These are phyloP conservation scores for Mycena pura DNA, from an alignment of 768 basidiomycete genomes.

Conservation along the genomic window DNA sequence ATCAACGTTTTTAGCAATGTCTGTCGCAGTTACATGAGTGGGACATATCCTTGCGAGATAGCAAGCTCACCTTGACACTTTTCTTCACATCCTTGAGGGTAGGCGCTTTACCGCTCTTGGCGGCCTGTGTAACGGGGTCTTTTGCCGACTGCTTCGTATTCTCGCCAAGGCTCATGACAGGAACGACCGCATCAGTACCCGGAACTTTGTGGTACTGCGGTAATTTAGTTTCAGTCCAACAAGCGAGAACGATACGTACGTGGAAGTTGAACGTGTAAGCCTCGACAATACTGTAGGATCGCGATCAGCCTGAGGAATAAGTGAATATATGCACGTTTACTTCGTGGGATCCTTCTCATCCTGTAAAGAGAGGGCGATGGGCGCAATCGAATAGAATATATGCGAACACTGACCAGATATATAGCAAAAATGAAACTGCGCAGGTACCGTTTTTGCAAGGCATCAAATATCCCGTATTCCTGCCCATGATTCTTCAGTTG, in stretches of 20 bases:
- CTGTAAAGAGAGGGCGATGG: conserved; percentile 43
- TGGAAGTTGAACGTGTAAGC: conserved; percentile 90
- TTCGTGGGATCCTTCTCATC: conserved; percentile 88
- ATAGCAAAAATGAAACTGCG: conserved; percentile 86
- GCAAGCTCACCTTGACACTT: conserved; percentile 68
- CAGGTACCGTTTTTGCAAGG: conserved; percentile 83
- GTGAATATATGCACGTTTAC: conserved; percentile 50
- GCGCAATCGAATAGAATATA: not conserved
- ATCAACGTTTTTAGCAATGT: conserved; percentile 78
- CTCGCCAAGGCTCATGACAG: conserved; percentile 77
- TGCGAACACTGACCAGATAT: conserved; percentile 64
- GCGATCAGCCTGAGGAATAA: conserved; percentile 4
- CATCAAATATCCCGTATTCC: conserved; percentile 90
- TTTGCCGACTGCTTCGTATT: conserved; percentile 44
- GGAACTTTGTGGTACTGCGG: conserved; percentile 71
- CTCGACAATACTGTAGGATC: conserved; percentile 71
- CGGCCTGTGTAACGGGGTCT: conserved; percentile 70
- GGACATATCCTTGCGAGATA: not conserved
- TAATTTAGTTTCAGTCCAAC: not conserved
- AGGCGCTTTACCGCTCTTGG: conserved; percentile 65
- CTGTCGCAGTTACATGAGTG: conserved; percentile 44
- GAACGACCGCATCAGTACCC: conserved; percentile 64
- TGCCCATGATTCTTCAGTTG: conserved; percentile 33
- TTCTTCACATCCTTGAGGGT: conserved; percentile 83
- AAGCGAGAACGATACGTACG: conserved; percentile 42